Evolutionary conservation across 306 rosid genomes (phyloP).

Genomic region (Gillenia trifoliata): DNA sequence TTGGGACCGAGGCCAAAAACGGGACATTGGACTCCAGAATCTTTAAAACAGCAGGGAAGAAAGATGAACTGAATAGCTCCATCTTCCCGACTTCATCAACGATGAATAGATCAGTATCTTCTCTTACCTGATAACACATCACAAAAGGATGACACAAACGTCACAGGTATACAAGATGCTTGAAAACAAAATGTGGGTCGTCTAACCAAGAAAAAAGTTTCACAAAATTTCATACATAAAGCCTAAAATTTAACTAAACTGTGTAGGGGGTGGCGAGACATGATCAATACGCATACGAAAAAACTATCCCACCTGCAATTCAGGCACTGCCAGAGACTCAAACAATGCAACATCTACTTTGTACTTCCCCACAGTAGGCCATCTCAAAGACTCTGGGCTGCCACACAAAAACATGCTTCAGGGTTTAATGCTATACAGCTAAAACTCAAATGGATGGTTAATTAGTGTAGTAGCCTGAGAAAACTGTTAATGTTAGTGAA

Average conservation of each 20-base stretch:
- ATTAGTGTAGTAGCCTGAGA: no score
- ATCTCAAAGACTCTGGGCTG: conserved; percentile 58
- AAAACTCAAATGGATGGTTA: no score
- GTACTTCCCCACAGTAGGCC: conserved; percentile 86
- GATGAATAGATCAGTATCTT: conserved; percentile 68
- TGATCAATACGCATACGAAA: background rate
- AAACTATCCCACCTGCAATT: conserved; percentile 53
- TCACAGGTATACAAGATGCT: no score
- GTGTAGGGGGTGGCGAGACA: background rate
- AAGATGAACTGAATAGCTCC: conserved; percentile 79
- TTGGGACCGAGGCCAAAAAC: conserved; percentile 73
- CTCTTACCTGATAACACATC: conserved; percentile 44
- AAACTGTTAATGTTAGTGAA: no score
- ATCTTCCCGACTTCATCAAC: conserved; percentile 89
- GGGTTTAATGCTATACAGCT: background rate
- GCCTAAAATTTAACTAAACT: background rate
- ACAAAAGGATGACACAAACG: background rate
- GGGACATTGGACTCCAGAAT: conserved; percentile 73
- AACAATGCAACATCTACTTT: conserved; percentile 71
- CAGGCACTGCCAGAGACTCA: conserved; percentile 73
- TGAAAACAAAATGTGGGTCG: no score
- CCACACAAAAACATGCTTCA: conserved; percentile 12
- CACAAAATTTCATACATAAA: background rate
- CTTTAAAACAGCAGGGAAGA: conserved; percentile 72
- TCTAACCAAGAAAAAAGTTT: no score